A percentile compares a stretch with the other conserved stretches of the same genome.
phyloP scores from a whole-genome alignment of 192 early-diverging fungal species.

The Coemansia sp. region DNA sequence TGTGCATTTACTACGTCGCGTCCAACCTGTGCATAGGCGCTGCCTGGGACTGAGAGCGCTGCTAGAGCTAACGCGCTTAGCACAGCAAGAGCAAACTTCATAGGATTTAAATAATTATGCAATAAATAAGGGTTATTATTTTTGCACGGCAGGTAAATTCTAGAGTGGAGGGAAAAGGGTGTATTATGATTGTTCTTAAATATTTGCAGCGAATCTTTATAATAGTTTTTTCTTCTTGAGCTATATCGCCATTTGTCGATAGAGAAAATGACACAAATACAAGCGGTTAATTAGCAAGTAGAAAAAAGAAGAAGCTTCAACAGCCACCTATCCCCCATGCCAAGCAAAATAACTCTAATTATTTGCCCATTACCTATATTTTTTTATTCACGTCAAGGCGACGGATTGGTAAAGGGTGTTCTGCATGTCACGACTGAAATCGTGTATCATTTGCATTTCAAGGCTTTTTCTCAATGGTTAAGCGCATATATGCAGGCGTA shows the following conservation, averaged over 20 bases:
- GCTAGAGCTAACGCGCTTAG: constrained; percentile 1
- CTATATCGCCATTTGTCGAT: background rate
- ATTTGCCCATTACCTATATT: background rate
- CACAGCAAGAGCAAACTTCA: background rate
- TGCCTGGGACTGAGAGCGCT: background rate
- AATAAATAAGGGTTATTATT: background rate
- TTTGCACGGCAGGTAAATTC: background rate
- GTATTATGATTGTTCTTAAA: background rate
- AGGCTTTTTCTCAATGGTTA: background rate
- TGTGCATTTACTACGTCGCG: background rate
- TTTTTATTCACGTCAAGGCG: background rate
- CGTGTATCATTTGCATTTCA: constrained; percentile 2
- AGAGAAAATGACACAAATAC: background rate
- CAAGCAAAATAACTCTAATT: background rate
- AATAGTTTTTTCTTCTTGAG: background rate
- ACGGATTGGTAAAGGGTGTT: background rate
- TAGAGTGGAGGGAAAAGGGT: background rate
- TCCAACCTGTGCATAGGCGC: background rate
- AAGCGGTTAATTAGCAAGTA: background rate
- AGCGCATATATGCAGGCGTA: background rate
- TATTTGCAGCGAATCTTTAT: background rate
- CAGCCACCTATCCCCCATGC: background rate
- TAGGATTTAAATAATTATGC: background rate
- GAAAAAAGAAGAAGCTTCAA: background rate
- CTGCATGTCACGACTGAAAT: background rate